phyloP scores from a whole-genome alignment of 805 yeast genomes.

The Wickerhamomyces silvicola region DNA sequence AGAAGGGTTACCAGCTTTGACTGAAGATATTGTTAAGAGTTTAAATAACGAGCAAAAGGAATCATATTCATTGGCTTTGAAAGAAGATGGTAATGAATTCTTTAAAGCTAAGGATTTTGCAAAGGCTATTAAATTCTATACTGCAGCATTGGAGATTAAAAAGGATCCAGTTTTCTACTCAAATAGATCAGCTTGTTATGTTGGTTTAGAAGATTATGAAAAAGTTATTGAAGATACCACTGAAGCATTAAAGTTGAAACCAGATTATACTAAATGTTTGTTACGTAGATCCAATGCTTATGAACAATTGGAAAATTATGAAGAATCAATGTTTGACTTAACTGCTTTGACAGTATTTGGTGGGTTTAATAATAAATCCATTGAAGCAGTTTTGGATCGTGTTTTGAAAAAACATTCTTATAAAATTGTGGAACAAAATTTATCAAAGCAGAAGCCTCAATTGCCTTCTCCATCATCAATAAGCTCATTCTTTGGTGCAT shows the following conservation, averaged over 20 bases:
- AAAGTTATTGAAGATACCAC: conserved; percentile 87
- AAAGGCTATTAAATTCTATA: conserved; percentile 74
- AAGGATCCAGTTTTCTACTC: conserved; percentile 87
- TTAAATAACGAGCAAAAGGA: conserved; percentile 50
- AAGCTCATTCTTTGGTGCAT: conserved; percentile 86
- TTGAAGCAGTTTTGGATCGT: conserved; percentile 81
- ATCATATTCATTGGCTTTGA: conserved; percentile 65
- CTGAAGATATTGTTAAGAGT: conserved; percentile 36
- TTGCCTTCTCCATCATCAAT: conserved; percentile 82
- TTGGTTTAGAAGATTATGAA: conserved; percentile 71
- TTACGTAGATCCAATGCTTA: conserved; percentile 90
- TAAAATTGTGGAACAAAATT: conserved; percentile 56
- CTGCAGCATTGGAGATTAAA: conserved; percentile 69
- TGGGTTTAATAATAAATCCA: conserved; percentile 70
- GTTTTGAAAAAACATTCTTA: conserved; percentile 77
- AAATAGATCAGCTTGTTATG: conserved; percentile 94
- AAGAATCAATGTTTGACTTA: conserved; percentile 85
- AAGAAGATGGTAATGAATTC: conserved; percentile 80
- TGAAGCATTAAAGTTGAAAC: conserved; percentile 76
- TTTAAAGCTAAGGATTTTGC: conserved; percentile 67
- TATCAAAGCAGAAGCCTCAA: conserved; percentile 31
- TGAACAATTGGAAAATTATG: conserved; percentile 70
- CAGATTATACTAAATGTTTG: conserved; percentile 86
- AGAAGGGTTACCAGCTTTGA: conserved; percentile 54
- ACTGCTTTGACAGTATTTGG: conserved; percentile 85